Evolutionary conservation across 2,329 filamentous ascomycete species (phyloP).

Genomic region (Aspergillus novofumigatus): DNA sequence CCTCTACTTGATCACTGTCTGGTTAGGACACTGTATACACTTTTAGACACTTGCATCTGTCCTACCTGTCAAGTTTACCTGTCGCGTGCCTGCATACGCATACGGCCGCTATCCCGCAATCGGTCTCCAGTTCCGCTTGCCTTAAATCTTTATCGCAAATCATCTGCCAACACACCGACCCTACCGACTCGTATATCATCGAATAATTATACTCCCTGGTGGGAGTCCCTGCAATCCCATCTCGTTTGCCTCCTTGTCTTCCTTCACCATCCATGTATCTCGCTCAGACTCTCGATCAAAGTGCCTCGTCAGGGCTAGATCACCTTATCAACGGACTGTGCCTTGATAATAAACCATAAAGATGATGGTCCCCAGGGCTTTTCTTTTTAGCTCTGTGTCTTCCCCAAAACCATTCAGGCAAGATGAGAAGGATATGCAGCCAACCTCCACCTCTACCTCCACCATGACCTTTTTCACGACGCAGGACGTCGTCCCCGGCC

Average conservation of each 20-base stretch:
- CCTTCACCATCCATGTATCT: slow-evolving; percentile 35
- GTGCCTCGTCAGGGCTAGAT: slow-evolving; percentile 34
- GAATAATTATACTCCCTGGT: neutral
- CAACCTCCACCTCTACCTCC: slow-evolving; percentile 6
- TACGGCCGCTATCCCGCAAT: neutral
- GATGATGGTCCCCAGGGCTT: slow-evolving; percentile 43
- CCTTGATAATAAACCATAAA: slow-evolving; percentile 18
- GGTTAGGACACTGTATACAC: neutral
- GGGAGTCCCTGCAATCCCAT: neutral
- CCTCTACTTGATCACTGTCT: neutral
- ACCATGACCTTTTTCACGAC: slow-evolving; percentile 5
- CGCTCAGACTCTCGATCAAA: slow-evolving; percentile 37
- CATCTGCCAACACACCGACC: neutral
- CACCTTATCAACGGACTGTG: slow-evolving; percentile 12
- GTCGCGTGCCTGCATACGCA: neutral
- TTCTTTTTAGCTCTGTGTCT: slow-evolving; percentile 32
- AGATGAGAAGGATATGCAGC: slow-evolving; percentile 10
- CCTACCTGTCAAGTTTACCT: neutral
- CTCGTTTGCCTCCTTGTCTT: neutral
- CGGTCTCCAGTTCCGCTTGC: neutral
- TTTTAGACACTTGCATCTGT: neutral
- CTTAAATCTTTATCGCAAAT: neutral
- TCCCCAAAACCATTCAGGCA: slow-evolving; percentile 18
- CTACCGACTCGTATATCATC: neutral
- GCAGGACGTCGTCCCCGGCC: slow-evolving; percentile 9